A percentile compares a stretch with the other conserved stretches of the same genome.
These are phyloP conservation scores for Pyrenula aspistea DNA, from an alignment of 495 filamentous ascomycete species.

Conservation along the genomic window DNA sequence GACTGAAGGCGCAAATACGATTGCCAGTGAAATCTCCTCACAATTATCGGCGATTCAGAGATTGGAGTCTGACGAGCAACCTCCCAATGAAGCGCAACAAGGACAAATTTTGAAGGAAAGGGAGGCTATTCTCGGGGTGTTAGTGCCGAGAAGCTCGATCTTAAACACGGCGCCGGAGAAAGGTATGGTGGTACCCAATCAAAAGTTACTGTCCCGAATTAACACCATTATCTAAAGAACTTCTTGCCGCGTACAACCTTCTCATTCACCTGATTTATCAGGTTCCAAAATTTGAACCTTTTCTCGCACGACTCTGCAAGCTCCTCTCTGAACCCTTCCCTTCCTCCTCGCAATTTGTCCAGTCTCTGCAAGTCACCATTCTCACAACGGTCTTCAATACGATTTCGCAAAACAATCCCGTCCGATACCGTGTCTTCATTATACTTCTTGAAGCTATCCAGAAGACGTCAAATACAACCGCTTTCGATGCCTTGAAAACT, in stretches of 20 bases:
- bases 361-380: constrained; percentile 71
- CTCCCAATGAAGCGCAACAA: constrained; percentile 15
- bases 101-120: constrained; percentile 38
- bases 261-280: constrained; percentile 85
- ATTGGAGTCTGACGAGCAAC: constrained; percentile 32
- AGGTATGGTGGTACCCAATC: constrained; percentile 33
- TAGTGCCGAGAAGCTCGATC: constrained; percentile 58
- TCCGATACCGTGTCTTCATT: constrained; percentile 80
- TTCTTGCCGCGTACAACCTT: constrained; percentile 89
- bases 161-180: constrained; percentile 83
- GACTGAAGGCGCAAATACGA: constrained; percentile 39
- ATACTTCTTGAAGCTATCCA: constrained; percentile 73
- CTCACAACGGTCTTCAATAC: constrained; percentile 97
- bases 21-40: constrained; percentile 58
- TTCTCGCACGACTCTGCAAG: constrained; percentile 74
- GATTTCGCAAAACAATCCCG: constrained; percentile 56
- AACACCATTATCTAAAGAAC: constrained; percentile 47
- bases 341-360: constrained; percentile 72
- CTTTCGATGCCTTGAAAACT: constrained; percentile 69
- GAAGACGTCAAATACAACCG: constrained; percentile 46
- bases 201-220: constrained; percentile 1
- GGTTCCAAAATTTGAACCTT: constrained; percentile 67
- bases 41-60: constrained; percentile 50
- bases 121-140: constrained; percentile 79
- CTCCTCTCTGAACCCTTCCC: constrained; percentile 72